Base-by-base conservation (phyloP, 257 asterid species). In the Henckelia pumila region DNA sequence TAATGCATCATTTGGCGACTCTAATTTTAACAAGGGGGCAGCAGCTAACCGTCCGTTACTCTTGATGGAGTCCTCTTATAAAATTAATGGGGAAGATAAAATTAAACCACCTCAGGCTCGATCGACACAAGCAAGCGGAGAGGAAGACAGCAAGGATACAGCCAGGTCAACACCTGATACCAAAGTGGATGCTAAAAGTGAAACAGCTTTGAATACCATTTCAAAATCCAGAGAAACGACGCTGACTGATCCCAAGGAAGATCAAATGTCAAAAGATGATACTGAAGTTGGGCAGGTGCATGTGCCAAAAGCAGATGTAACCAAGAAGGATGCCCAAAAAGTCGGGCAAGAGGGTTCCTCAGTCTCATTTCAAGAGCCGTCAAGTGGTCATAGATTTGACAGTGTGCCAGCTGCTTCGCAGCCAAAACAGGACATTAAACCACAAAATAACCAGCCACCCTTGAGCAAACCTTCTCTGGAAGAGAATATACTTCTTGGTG, bases 401-500 rank as follows among this genome's bases (percentile, higher is more conserved):
- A 63, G 32, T 52, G 50, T 60, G 26, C 50, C 82, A 59, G 73
- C 82, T 30, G 10, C 75, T 63, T 64, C 83, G 59, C 89, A 77
- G 58, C 58, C 60, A 5, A 88, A 91, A 73, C 86, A 77, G 68
- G 91, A 84, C n/a, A 75, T 35, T 30, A 81, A 79, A 69, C 78
- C 70, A 23, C 67, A 79, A 66, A 50, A 8, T 22, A 19, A 77
- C 56, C 86, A 80, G 60, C 73, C 83, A 44, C 74, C 88, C 14
- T 30, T 77, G 6, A 23, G 75, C 56, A 94, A 90, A 66, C 80
- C 92, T 44, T 81, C 87, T 64, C 64, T 91, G 63, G 97, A 90
- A 80, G 99, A 93, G 78, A 93, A 90, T 58, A 88, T 93, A 65
- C 95, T 93, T 59, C 97, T 93, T 32, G 99, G 99, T 20, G 99